Percentiles rank a stretch among this genome's conserved stretches.
phyloP scores from a whole-genome alignment of 345 rosid genomes.

The Gossypium australe region DNA sequence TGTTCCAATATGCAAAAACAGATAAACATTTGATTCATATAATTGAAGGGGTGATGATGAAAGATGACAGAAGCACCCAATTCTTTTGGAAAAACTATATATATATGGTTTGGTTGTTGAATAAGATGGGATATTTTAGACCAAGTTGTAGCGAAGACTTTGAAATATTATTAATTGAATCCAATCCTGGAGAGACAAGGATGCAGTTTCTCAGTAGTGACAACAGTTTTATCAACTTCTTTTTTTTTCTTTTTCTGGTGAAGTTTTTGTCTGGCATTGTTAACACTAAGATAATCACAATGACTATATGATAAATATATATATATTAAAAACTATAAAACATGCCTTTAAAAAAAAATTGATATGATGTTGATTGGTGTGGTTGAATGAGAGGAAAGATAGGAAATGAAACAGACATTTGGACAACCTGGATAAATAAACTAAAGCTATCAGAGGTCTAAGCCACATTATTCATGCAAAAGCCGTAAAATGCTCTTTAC shows the following conservation, averaged over 20 bases:
- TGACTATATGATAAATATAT: neutral
- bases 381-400: neutral
- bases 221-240: too few species aligned
- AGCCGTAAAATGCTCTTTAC: constrained; percentile 3
- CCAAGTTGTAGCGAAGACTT: neutral
- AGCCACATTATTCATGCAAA: constrained; percentile 8
- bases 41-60: neutral
- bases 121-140: neutral
- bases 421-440: constrained; percentile 9
- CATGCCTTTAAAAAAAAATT: neutral
- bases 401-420: neutral
- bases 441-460: neutral
- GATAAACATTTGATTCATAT: neutral
- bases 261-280: constrained; percentile 14
- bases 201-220: neutral
- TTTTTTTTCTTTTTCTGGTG: neutral
- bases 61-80: neutral
- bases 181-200: neutral
- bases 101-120: neutral
- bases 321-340: neutral
- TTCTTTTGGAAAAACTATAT: neutral
- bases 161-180: neutral
- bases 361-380: constrained; percentile 6
- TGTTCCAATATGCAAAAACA: too few species aligned
- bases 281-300: neutral